Base-by-base conservation (phyloP, 1,284 basidiomycete species). In the Ganoderma lucidum region DNA sequence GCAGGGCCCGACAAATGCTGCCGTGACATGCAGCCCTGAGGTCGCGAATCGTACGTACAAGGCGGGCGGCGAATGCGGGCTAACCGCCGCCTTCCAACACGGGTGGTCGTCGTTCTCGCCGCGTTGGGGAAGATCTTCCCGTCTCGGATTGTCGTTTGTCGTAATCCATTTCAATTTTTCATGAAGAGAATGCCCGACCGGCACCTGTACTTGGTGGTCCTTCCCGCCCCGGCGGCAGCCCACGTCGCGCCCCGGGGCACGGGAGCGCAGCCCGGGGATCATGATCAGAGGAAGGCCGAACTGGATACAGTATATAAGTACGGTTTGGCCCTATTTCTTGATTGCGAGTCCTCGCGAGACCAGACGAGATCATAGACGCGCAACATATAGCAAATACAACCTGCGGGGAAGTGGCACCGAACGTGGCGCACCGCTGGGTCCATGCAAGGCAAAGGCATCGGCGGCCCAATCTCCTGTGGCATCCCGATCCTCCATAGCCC, bases 91-190 rank as follows among this genome's bases (percentile, higher is more conserved):
- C 48, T 53, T 53, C 48, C 48, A 53, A 35, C 15, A 56, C 10
- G 65, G 58, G 37, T 65, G 64, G 62, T 68, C 67, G 64, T 53
- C 42, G 62, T 42, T 30, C 53, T 62, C 62, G 61, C 69, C 44
- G 32, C 17, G 63, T 48, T 51, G 32, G 58, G 65, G 63, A 45
- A n/a, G 63, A 71, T 66, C 65, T 61, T 61, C 59, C 41, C 39
- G 23, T 42, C 58, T 41, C 14, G 23, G 23, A 9, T 42, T 41
- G n/a, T 28, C n/a, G 23, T 41, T 39, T 39, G 23, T 41, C 59
- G 41, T 28, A 28, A 61, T 39, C 15, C 41, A n/a, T 42, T 30
- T 42, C 32, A n/a, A 39, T 17, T 39, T 41, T 41, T 41, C 17
- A 23, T 37, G n/a, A 35, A 60, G 23, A 10, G 30, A 59, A 28